A percentile compares a stretch with the other conserved stretches of the same genome.
These are phyloP conservation scores for Dillenia turbinata DNA, from an alignment of 164 flowering plant species.

Conservation along the genomic window DNA sequence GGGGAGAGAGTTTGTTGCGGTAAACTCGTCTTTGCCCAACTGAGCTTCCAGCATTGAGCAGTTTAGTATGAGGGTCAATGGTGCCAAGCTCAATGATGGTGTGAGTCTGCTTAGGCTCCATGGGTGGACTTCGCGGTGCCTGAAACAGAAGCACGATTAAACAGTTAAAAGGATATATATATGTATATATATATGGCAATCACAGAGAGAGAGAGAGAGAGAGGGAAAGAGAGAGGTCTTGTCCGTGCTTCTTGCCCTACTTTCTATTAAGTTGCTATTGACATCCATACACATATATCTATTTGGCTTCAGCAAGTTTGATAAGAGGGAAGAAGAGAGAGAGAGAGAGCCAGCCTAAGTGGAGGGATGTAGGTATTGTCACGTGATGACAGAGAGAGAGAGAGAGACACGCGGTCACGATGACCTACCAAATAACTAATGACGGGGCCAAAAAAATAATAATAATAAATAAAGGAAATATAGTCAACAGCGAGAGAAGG, in stretches of 20 bases:
- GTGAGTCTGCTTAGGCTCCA: neutral
- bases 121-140: neutral
- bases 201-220: too few species aligned
- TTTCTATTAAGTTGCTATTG: too few species aligned
- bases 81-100: neutral
- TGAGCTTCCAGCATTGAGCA: conserved; percentile 4
- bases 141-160: too few species aligned
- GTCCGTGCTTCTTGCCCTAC: too few species aligned
- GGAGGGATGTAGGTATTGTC: neutral
- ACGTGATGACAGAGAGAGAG: neutral
- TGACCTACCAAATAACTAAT: neutral
- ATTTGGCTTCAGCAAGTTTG: neutral
- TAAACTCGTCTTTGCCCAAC: neutral
- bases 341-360: neutral
- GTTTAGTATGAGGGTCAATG: neutral
- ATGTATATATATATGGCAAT: too few species aligned
- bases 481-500: neutral
- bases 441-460: too few species aligned
- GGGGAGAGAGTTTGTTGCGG: conserved; percentile 20
- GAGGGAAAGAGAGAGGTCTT: too few species aligned
- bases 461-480: too few species aligned
- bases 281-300: neutral
- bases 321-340: neutral
- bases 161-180: too few species aligned
- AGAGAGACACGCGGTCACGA: neutral